Evolutionary conservation across 1,139 yeast genomes (phyloP), one percentile per base, ranked within the genome.

Genomic region (Eremothecium cymbalariae): DNA sequence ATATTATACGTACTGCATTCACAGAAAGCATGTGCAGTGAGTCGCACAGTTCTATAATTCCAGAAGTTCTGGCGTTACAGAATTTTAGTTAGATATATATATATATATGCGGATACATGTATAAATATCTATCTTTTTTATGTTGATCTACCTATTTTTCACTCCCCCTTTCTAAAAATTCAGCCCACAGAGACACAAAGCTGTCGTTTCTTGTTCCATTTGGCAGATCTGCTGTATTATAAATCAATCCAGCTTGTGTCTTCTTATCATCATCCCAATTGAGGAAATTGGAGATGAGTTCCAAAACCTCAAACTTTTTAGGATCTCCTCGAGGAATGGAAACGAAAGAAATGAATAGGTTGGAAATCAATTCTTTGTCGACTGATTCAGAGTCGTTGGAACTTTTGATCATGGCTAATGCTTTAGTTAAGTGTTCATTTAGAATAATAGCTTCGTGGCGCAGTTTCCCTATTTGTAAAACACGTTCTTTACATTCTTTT

Each of bases 401-500:
- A 47, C 78, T 77, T 51, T 86, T 86, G 40, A 90, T 75, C 58
- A 88, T 65, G 12, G 86, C 75, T 40, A 93, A 62, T 2, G 97
- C 94, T 53, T 90, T 88, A 12, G 95, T 86, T 39, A 90, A 63
- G 62, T 90, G 98, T 53, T 90, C 98, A 55, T 90, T 90, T 38
- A 88, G 63, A 20, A 85, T 84, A n/a, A 90, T 90, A 2, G 95
- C 94, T 59, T 90, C 97, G 55, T 90, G 97, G 37, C 97, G 74
- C 36, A 90, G 68, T 55, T 90, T 90, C 4, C 97, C 97, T 33
- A 90, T 74, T 35, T 77, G 70, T 18, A 86, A 64, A 43, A 77
- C 88, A 57, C 85, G 86, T 43, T 78, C 85, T 46, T 81, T 82
- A 9, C 69, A 55, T 36, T 75, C 79, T 17, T 59, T 59, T 45